Percentiles rank a stretch among this genome's conserved stretches.
These are phyloP conservation scores for Artemisia tridentata DNA, from an alignment of 129 eudicot species.

Conservation along the genomic window DNA sequence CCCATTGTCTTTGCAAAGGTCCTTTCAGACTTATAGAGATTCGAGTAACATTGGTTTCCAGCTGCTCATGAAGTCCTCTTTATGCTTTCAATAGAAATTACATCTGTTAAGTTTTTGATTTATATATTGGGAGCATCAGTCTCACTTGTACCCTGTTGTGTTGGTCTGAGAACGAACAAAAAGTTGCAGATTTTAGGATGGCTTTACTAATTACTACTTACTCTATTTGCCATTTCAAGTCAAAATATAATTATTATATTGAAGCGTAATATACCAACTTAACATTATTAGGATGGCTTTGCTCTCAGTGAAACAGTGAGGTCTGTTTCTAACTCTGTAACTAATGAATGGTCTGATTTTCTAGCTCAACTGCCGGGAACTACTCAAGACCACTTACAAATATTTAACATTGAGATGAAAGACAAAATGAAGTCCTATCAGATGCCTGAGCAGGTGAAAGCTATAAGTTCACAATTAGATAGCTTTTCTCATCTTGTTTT, in stretches of 20 bases:
- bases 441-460: constrained; percentile 96
- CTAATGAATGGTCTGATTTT: constrained; percentile 19
- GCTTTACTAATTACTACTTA: too few relatives aligned
- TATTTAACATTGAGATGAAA: constrained; percentile 87
- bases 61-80: background rate
- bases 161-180: constrained; percentile 2
- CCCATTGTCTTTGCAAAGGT: background rate
- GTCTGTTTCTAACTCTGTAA: constrained; percentile 10
- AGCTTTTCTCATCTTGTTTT: background rate
- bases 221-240: constrained; percentile 5
- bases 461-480: background rate
- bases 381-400: constrained; percentile 91
- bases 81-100: constrained; percentile 6
- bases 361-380: constrained; percentile 96
- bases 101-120: constrained; percentile 10
- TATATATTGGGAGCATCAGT: background rate
- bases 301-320: background rate
- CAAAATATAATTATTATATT: background rate
- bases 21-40: background rate
- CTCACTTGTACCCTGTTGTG: background rate
- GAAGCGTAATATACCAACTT: background rate
- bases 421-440: constrained; percentile 90
- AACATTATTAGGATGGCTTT: background rate
- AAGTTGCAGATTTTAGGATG: constrained; percentile 17
- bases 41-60: constrained; percentile 15